phyloP scores from a whole-genome alignment of 1,284 basidiomycete genomes.

The Trametes sp. region DNA sequence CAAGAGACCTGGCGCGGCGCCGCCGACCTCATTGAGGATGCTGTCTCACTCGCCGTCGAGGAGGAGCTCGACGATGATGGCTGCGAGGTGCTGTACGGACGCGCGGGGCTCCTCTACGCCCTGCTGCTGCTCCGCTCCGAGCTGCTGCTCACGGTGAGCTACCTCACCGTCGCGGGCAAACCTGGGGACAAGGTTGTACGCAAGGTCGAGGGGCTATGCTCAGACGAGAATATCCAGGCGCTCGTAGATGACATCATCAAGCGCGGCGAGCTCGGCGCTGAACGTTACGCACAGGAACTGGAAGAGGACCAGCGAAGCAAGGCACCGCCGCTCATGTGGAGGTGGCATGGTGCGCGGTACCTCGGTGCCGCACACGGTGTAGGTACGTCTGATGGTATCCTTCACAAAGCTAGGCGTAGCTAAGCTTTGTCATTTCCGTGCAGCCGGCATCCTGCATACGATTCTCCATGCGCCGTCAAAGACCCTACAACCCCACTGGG shows the following conservation, averaged over 20 bases:
- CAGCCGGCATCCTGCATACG: slow-evolving; percentile 61
- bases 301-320: slow-evolving; percentile 26
- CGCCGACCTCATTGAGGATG: slow-evolving; percentile 32
- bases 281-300: slow-evolving; percentile 39
- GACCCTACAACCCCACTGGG: slow-evolving; percentile 47
- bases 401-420: neutral
- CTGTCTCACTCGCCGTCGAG: slow-evolving; percentile 32
- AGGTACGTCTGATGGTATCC: slow-evolving; percentile 44
- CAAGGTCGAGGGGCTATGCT: slow-evolving; percentile 27
- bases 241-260: slow-evolving; percentile 55
- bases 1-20: slow-evolving; percentile 33
- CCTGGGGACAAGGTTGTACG: slow-evolving; percentile 27
- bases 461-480: slow-evolving; percentile 51
- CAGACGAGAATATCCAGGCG: slow-evolving; percentile 31
- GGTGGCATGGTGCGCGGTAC: slow-evolving; percentile 61
- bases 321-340: slow-evolving; percentile 60
- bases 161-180: slow-evolving; percentile 22
- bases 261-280: slow-evolving; percentile 53
- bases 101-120: slow-evolving; percentile 61
- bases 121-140: slow-evolving; percentile 51
- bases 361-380: slow-evolving; percentile 64
- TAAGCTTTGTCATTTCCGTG: neutral
- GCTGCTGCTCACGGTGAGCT: slow-evolving; percentile 22
- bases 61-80: slow-evolving; percentile 45
- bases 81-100: slow-evolving; percentile 64